phyloP scores from a whole-genome alignment of 306 rosid species.

The Chamaecrista fasciculata region DNA sequence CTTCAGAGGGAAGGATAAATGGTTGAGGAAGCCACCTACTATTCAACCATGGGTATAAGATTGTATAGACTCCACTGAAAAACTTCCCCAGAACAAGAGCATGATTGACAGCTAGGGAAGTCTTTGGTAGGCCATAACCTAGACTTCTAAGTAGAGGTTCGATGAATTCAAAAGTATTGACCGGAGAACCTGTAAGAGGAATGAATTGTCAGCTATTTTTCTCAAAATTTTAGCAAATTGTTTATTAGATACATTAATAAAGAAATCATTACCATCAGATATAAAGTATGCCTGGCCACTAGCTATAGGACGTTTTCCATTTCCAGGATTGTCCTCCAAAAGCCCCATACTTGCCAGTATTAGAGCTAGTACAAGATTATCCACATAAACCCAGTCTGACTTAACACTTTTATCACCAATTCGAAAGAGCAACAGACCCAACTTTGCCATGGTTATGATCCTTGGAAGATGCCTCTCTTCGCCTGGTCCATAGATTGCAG shows the following conservation, averaged over 20 bases:
- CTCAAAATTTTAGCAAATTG: slow-evolving; percentile 13
- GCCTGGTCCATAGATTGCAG: slow-evolving; percentile 92
- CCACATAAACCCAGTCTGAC: slow-evolving; percentile 87
- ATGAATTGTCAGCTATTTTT: slow-evolving; percentile 15
- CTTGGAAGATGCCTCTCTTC: slow-evolving; percentile 93
- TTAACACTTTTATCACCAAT: slow-evolving; percentile 71
- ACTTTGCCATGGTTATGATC: slow-evolving; percentile 67
- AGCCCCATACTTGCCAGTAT: slow-evolving; percentile 96
- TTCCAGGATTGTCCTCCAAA: slow-evolving; percentile 54
- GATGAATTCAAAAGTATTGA: slow-evolving; percentile 79
- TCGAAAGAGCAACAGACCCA: slow-evolving; percentile 69
- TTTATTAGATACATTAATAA: slow-evolving; percentile 3
- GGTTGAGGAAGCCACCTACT: slow-evolving; percentile 95
- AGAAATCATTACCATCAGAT: slow-evolving; percentile 67
- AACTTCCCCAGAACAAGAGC: slow-evolving; percentile 72
- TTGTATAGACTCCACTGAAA: slow-evolving; percentile 59
- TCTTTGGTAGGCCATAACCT: slow-evolving; percentile 66
- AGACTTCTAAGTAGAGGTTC: slow-evolving; percentile 74
- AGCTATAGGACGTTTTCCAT: slow-evolving; percentile 60
- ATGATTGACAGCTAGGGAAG: slow-evolving; percentile 48
- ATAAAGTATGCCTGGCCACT: slow-evolving; percentile 93
- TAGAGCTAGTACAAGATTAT: slow-evolving; percentile 84
- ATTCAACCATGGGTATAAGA: slow-evolving; percentile 82
- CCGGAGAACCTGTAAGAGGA: slow-evolving; percentile 67
- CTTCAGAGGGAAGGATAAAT: slow-evolving; percentile 87